phyloP scores from a whole-genome alignment of 345 rosid species.

The Barbarea vulgaris region DNA sequence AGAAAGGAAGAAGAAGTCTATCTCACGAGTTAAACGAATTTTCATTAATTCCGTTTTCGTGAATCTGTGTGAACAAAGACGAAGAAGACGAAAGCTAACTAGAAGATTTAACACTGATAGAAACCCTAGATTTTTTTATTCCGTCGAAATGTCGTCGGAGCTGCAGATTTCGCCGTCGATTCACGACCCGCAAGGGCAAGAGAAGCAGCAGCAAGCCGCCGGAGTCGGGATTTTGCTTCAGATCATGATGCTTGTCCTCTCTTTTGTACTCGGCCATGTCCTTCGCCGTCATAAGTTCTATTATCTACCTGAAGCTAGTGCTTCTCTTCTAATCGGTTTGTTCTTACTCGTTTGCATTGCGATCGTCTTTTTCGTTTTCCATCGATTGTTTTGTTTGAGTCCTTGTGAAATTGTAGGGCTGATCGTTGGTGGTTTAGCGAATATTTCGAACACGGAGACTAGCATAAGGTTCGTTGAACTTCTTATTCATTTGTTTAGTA shows the following conservation, averaged over 20 bases:
- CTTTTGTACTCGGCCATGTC: conserved; percentile 94
- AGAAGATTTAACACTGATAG: conserved; percentile 15
- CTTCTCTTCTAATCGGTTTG: conserved; percentile 93
- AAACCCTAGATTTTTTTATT: conserved; percentile 27
- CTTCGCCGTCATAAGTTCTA: conserved; percentile 96
- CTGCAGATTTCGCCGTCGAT: conserved; percentile 54
- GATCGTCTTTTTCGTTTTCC: not conserved
- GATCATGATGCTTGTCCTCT: conserved; percentile 99
- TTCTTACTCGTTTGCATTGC: conserved; percentile 14
- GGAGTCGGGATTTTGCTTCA: conserved; percentile 98
- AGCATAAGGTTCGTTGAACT: conserved; percentile 65
- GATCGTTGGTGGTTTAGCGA: conserved; percentile 91
- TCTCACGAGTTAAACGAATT: conserved; percentile 27
- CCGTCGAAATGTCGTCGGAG: conserved; percentile 42
- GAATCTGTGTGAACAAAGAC: conserved; percentile 17
- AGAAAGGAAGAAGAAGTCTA: conserved; percentile 14
- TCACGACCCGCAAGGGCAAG: conserved; percentile 51
- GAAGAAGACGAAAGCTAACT: conserved; percentile 2
- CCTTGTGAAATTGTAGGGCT: conserved; percentile 50
- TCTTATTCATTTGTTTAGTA: not conserved
- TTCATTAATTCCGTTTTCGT: conserved; percentile 30
- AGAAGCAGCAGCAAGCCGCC: conserved; percentile 94
- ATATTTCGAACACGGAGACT: conserved; percentile 84
- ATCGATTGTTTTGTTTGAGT: not conserved
- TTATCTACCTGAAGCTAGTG: conserved; percentile 97